Evolutionary conservation across 495 filamentous ascomycete species (phyloP).

Genomic region (Neurospora sublineolata): DNA sequence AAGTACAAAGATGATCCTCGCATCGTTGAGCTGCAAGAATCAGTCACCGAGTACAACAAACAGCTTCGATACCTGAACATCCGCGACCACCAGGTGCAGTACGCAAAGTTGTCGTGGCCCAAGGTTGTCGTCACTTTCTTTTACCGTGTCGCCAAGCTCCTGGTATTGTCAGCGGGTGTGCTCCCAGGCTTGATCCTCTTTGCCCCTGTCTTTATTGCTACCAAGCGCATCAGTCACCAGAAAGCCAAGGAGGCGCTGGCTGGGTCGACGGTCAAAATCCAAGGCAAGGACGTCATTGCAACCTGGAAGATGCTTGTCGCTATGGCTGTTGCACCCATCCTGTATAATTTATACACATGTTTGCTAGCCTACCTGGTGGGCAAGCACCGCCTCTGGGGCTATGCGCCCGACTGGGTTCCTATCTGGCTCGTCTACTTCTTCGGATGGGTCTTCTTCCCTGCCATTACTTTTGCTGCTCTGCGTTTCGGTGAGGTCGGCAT

Average conservation of each 20-base stretch:
- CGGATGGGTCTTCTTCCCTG: slow-evolving; percentile 69
- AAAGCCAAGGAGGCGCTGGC: slow-evolving; percentile 88
- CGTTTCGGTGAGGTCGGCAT: slow-evolving; percentile 94
- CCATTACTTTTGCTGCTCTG: slow-evolving; percentile 85
- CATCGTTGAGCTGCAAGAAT: slow-evolving; percentile 65
- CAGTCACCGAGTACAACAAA: slow-evolving; percentile 78
- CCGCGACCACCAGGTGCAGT: slow-evolving; percentile 91
- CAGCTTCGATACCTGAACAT: slow-evolving; percentile 76
- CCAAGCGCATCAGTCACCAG: slow-evolving; percentile 78
- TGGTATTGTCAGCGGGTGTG: slow-evolving; percentile 65
- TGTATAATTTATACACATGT: slow-evolving; percentile 72
- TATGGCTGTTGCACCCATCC: slow-evolving; percentile 71
- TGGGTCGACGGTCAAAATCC: slow-evolving; percentile 85
- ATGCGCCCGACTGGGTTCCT: slow-evolving; percentile 68
- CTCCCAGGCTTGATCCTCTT: slow-evolving; percentile 84
- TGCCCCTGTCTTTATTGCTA: slow-evolving; percentile 77
- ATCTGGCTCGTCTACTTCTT: slow-evolving; percentile 63
- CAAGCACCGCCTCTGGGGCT: slow-evolving; percentile 66
- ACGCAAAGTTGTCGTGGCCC: slow-evolving; percentile 68
- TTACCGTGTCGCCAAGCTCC: slow-evolving; percentile 68
- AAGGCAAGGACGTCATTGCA: slow-evolving; percentile 89
- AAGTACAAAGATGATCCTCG: slow-evolving; percentile 86
- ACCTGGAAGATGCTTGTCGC: slow-evolving; percentile 97
- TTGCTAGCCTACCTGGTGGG: slow-evolving; percentile 68
- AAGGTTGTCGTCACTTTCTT: slow-evolving; percentile 66